Evolutionary conservation across 306 rosid genomes (phyloP).

Genomic region (Boehmeria nivea): DNA sequence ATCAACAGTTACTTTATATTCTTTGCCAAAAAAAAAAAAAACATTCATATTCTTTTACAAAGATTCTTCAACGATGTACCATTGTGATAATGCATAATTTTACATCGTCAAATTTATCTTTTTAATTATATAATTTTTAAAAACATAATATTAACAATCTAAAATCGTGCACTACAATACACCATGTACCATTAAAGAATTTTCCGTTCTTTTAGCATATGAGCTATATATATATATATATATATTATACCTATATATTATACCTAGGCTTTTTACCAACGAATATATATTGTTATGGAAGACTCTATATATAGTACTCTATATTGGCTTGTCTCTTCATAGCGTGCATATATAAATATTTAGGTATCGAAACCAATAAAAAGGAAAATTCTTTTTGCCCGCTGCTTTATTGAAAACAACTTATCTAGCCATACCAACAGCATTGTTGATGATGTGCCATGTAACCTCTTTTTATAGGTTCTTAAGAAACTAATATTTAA

Average conservation of each 20-base stretch:
- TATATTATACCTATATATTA: background rate
- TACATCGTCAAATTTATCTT: no score
- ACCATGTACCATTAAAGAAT: no score
- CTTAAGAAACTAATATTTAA: background rate
- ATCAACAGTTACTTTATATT: no score
- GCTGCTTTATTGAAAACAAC: conserved; percentile 30
- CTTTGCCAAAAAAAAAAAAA: no score
- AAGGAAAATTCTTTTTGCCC: conserved; percentile 42
- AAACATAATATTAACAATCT: no score
- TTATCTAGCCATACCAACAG: conserved; percentile 27
- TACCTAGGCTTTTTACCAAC: background rate
- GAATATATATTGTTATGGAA: background rate
- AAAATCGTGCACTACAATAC: no score
- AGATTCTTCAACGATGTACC: no score
- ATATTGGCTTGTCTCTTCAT: conserved; percentile 18
- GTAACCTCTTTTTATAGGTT: conserved; percentile 4
- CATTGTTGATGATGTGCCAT: conserved; percentile 5
- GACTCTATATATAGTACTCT: background rate
- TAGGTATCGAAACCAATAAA: conserved; percentile 25
- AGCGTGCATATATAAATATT: conserved; percentile 4
- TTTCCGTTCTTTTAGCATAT: background rate
- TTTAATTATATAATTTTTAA: no score
- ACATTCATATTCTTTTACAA: no score
- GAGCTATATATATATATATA: no score
- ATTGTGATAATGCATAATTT: no score